Conservation (phyloP, 1,284 basidiomycete species). For the Violaceomyces palustris region DNA sequence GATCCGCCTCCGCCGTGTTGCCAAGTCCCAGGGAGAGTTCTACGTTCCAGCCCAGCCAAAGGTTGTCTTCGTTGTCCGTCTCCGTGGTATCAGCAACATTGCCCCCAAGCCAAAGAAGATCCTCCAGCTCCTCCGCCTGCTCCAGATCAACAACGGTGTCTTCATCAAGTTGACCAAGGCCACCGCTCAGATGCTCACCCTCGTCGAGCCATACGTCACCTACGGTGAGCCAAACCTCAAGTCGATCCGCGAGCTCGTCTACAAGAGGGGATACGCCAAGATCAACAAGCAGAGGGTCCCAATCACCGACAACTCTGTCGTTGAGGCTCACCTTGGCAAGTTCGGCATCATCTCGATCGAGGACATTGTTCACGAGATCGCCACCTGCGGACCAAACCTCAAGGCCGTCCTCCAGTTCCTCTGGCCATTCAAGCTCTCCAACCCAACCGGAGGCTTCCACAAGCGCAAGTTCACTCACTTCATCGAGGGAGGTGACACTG, state of each 20-base stretch:
- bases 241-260: slow-evolving; percentile 92
- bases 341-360: slow-evolving; percentile 95
- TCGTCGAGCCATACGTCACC: slow-evolving; percentile 93
- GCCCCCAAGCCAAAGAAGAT: slow-evolving; percentile 99
- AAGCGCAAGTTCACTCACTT: slow-evolving; percentile 81
- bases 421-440: slow-evolving; percentile 99
- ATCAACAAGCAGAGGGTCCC: slow-evolving; percentile 96
- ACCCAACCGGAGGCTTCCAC: slow-evolving; percentile 97
- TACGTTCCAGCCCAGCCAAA: slow-evolving; percentile 95
- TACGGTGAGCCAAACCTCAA: slow-evolving; percentile 88
- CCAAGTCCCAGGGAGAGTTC: slow-evolving; percentile 88
- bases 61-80: slow-evolving; percentile 95
- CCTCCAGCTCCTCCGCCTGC: slow-evolving; percentile 91
- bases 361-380: slow-evolving; percentile 96
- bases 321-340: slow-evolving; percentile 87
- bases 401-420: slow-evolving; percentile 84
- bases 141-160: slow-evolving; percentile 99
- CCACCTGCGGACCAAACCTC: slow-evolving; percentile 94
- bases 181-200: slow-evolving; percentile 94
- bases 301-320: slow-evolving; percentile 86
- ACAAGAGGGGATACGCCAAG: slow-evolving; percentile 99
- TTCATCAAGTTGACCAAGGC: slow-evolving; percentile 97
- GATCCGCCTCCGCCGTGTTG: slow-evolving; percentile 88
- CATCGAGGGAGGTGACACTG: slow-evolving; percentile 67
- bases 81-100: slow-evolving; percentile 91